Evolutionary conservation across 768 basidiomycete genomes (phyloP), one percentile per base, ranked within the genome.

Genomic region (Gyrodon lividus): DNA sequence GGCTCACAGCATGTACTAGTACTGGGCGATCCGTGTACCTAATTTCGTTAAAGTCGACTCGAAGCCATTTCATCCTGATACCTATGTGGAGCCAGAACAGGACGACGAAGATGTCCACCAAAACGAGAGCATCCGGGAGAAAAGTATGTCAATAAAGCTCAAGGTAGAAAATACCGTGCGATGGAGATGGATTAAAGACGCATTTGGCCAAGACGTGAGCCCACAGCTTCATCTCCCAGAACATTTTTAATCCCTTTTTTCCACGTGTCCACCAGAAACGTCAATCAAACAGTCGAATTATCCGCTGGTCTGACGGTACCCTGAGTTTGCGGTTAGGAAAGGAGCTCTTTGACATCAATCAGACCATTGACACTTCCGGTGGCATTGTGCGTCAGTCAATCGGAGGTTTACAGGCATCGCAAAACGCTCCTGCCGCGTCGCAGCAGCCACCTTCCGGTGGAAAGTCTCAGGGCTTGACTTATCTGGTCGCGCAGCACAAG

Each of bases 231-330:
- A 22, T 30, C 37, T 28, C 12, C 26, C 40, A 20, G 20, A 20
- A 23, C 9, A 6, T 1, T 17, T 28, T 31, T 42, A n/a, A 9
- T 37, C 16, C 45, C 48, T 41, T 59, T 19, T 48, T 51, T 43
- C 59, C 41, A 33, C 26, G 33, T 20, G 16, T 33, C 45, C 17
- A 45, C 35, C 67, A 97, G 94, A 75, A 72, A 58, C 81, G 86
- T 57, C 87, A 95, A 74, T 92, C 92, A 14, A 99, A 99, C 64
- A 84, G 88, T 56, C 87, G 94, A 26, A 74, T 98, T 34, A 83
- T 99, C 51, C 83, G 89, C 13, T 99, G 97, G 97, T 97, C 94
- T 6, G 97, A 99, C 66, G 96, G 96, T 14, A 81, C 89, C 13
- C 72, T 93, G 50, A 95, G 93, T 59, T 79, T 99, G 26, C 87